Base-by-base conservation (phyloP, 306 rosid species). In the Astragalus glycyphyllos region DNA sequence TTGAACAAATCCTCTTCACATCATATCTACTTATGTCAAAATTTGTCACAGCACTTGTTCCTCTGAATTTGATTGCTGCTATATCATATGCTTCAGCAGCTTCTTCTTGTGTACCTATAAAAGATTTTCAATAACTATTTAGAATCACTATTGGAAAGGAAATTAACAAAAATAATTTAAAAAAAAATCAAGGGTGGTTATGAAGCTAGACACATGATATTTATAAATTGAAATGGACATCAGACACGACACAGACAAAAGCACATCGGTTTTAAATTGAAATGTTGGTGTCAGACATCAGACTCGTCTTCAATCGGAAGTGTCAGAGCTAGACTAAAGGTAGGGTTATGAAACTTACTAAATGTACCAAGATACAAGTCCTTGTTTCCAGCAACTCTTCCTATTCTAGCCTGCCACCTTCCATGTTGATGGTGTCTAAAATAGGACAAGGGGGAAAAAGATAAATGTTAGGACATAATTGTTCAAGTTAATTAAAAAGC, bases 361-460 rank as follows among this genome's bases (percentile, higher is more conserved):
- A 95, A 95, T 75, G 99, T 95, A 37, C 99, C 99, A 26, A 95
- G 96, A 90, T 95, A 91, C 85, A 95, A 81, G 79, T 95, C 99
- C 60, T 95, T 95, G 82, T 95, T 95, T 65, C 99, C 99, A 8
- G 99, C 97, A 65, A 95, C 99, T 74, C 99, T 82, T 67, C 97
- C 99, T 41, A 95, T 95, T 42, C 99, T 78, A 71, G 99, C 99
- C 80, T 95, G 99, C 99, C 99, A 95, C 82, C 99, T 91, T 77
- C 99, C 99, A 89, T 95, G 97, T 78, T 95, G 99, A 85, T 95
- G 99, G 80, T 95, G 99, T 74, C 99, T 91, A 86, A 37, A 71
- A 65, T 40, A 15, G 40, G 40, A 72, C 73, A 77, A 45, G 60
- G 73, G 73, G 53, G 7, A 60, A 71, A 78, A 58, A 44, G 73